These are phyloP conservation scores for Pisolithus thermaeus DNA, from an alignment of 1,284 basidiomycete genomes.

Conservation along the genomic window DNA sequence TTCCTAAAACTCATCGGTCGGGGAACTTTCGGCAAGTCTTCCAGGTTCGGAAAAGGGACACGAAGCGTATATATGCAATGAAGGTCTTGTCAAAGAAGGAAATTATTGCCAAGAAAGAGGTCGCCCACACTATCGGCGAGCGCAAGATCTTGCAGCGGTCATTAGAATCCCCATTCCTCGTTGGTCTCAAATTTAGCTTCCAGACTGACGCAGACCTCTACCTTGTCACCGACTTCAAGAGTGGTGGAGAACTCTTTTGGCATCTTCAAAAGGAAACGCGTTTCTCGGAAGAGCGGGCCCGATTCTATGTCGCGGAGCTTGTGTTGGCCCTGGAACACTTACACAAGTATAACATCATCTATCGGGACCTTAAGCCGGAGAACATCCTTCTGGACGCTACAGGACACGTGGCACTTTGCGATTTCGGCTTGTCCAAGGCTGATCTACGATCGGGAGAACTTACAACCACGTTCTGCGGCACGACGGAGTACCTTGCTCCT, in stretches of 20 bases:
- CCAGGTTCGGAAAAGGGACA: constrained; percentile 97
- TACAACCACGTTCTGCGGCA: constrained; percentile 97
- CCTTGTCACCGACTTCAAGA: constrained; percentile 98
- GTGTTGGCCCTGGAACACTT: constrained; percentile 92
- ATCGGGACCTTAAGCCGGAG: constrained; percentile 96
- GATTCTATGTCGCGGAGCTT: constrained; percentile 95
- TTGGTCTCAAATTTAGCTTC: constrained; percentile 98
- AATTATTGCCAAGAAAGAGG: constrained; percentile 98
- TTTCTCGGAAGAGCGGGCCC: constrained; percentile 87
- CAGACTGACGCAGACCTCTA: constrained; percentile 96
- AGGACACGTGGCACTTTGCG: constrained; percentile 94
- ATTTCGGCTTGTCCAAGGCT: constrained; percentile 96
- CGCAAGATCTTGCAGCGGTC: constrained; percentile 97
- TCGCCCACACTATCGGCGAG: constrained; percentile 98
- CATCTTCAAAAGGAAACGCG: constrained; percentile 93
- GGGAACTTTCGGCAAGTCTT: constrained; percentile 99
- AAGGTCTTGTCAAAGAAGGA: constrained; percentile 99
- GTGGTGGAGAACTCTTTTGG: constrained; percentile 97
- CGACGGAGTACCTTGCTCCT: constrained; percentile 95
- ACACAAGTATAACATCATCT: constrained; percentile 97
- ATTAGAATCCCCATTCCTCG: constrained; percentile 93
- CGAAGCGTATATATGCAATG: constrained; percentile 99
- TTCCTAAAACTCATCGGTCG: constrained; percentile 98
- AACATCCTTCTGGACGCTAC: constrained; percentile 97
- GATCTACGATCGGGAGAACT: constrained; percentile 91